Evolutionary conservation across 2,329 filamentous ascomycete genomes (phyloP), one percentile per base, ranked within the genome.

Genomic region (Exophiala phaeomuriformis): DNA sequence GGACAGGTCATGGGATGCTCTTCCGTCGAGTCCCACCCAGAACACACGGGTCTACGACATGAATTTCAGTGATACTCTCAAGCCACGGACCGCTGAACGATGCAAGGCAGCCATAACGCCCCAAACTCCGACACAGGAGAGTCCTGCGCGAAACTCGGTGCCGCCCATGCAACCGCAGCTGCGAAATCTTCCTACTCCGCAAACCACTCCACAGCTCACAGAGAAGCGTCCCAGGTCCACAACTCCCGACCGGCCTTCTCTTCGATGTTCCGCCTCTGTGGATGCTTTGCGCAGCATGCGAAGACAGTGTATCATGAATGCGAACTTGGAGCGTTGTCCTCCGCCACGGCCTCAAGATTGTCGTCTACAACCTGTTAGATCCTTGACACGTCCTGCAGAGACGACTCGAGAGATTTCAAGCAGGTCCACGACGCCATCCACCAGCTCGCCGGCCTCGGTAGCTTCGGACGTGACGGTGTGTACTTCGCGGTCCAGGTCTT

Each of bases 361-460:
- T 35, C 44, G 33, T 8, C 31, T 57, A 32, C 53, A 52, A 46
- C 45, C 53, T 51, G 29, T 56, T 40, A 56, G 43, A 43, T 47
- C 47, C 52, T 49, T 54, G 33, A 54, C 52, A 40, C 57, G 53
- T 59, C 51, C 57, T 57, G 57, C 57, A 50, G 57, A 57, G 52
- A 59, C 54, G 36, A 52, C 39, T 36, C 49, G 42, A 49, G 54
- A 57, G 33, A 35, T 51, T 39, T 46, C 54, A 9, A 55, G 39
- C 43, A 48, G 52, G 37, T 49, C 52, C 4, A 52, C 52, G 6
- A 59, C 49, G 9, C 57, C 60, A 12, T 43, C 52, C 5, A 53
- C 68, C 19, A 78, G 75, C 5, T 79, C 76, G 41, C 81, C 81
- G n/a, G 80, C 83, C 59, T 83, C 81, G 33, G 80, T 83, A 76